A percentile compares a stretch with the other conserved stretches of the same genome.
These are phyloP conservation scores for Leptodermis oblonga DNA, from an alignment of 257 asterid genomes.

Conservation along the genomic window DNA sequence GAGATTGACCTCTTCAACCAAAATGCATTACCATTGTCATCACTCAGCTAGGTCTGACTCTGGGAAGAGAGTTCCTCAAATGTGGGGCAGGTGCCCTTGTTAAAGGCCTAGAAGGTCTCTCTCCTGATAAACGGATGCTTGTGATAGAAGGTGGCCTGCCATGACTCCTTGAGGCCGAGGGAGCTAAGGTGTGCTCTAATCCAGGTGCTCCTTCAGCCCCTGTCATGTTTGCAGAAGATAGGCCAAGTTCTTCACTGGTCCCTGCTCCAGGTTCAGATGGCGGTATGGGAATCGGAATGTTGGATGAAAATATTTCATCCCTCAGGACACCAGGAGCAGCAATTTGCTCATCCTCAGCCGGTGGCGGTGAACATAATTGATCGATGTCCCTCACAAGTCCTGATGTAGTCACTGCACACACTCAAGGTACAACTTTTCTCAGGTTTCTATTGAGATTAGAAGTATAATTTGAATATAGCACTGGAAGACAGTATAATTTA, in stretches of 20 bases:
- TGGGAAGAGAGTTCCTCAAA: slow-evolving; percentile 20
- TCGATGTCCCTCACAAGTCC: slow-evolving; percentile 16
- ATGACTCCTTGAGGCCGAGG: background rate
- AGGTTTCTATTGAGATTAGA: background rate
- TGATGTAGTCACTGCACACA: slow-evolving; percentile 18
- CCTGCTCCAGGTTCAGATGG: background rate
- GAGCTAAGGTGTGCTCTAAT: background rate
- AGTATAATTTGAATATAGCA: background rate
- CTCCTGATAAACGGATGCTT: slow-evolving; percentile 4
- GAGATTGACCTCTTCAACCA: no score
- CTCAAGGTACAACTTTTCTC: background rate
- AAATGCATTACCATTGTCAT: no score
- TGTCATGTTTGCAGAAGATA: slow-evolving; percentile 10
- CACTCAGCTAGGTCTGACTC: background rate
- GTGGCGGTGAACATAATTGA: slow-evolving; percentile 9
- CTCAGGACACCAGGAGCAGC: no score
- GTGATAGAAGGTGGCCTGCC: slow-evolving; percentile 1
- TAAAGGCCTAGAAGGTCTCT: slow-evolving; percentile 2
- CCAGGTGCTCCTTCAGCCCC: background rate
- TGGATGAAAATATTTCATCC: no score
- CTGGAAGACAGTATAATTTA: background rate
- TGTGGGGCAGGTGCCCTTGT: slow-evolving; percentile 54
- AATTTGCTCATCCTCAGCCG: background rate
- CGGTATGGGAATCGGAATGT: no score
- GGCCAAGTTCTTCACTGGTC: background rate